Evolutionary conservation across 805 yeast genomes (phyloP).

Genomic region (Peterozyma toletana): DNA sequence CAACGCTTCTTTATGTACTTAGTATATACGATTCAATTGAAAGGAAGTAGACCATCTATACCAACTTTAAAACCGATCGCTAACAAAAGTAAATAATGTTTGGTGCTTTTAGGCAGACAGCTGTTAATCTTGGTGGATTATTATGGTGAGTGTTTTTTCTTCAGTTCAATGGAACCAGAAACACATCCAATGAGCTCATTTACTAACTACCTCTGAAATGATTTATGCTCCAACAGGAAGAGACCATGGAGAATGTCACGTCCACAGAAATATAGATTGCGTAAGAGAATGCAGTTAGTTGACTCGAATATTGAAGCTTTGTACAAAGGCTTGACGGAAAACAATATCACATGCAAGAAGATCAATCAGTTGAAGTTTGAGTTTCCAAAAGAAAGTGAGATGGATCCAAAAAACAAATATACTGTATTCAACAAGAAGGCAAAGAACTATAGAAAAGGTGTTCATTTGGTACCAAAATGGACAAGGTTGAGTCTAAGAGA

Average conservation of each 20-base stretch:
- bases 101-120: slow-evolving; percentile 65
- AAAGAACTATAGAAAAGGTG: slow-evolving; percentile 78
- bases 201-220: background rate
- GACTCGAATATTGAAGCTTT: slow-evolving; percentile 71
- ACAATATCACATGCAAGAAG: slow-evolving; percentile 24
- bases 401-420: slow-evolving; percentile 80
- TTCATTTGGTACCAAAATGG: slow-evolving; percentile 89
- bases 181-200: background rate
- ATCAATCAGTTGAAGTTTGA: slow-evolving; percentile 29
- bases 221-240: slow-evolving; percentile 38
- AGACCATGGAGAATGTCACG: slow-evolving; percentile 72
- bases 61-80: background rate
- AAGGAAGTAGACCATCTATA: background rate
- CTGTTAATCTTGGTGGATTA: slow-evolving; percentile 60
- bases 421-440: slow-evolving; percentile 73
- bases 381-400: slow-evolving; percentile 75
- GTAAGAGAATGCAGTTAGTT: slow-evolving; percentile 75
- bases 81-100: slow-evolving; percentile 33
- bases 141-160: slow-evolving; percentile 42
- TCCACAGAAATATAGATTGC: slow-evolving; percentile 76
- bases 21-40: background rate
- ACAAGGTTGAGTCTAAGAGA: slow-evolving; percentile 76
- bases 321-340: slow-evolving; percentile 35
- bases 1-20: background rate
- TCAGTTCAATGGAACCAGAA: background rate